A percentile compares a stretch with the other conserved stretches of the same genome.
Evolutionary conservation across 345 rosid species (phyloP).

Genomic region (Conringia planisiliqua): DNA sequence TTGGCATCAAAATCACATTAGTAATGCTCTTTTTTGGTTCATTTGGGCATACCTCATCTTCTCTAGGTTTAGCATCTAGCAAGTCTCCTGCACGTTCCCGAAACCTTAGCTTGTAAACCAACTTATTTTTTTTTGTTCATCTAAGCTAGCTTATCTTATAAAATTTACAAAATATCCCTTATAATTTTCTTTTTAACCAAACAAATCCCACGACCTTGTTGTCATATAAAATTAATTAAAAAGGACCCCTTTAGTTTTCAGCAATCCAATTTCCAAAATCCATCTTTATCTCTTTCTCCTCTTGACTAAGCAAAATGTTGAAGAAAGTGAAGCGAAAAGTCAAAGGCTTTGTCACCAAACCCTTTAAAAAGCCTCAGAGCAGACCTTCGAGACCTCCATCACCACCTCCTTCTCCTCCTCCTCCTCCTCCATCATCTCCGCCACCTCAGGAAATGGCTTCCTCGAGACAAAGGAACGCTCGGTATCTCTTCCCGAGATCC

Average conservation of each 20-base stretch:
- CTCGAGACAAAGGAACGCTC: constrained; percentile 27
- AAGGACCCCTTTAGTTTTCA: neutral
- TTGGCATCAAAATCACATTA: neutral
- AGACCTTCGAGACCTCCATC: constrained; percentile 22
- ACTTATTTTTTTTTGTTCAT: neutral
- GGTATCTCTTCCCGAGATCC: constrained; percentile 59
- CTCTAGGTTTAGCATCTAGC: constrained; percentile 22
- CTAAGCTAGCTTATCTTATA: neutral
- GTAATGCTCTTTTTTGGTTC: neutral
- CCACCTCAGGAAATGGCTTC: constrained; percentile 25
- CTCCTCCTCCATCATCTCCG: constrained; percentile 22
- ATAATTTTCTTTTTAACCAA: neutral
- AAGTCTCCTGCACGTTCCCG: constrained; percentile 19
- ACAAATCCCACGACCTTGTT: neutral
- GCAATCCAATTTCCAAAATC: neutral
- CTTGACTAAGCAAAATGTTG: constrained; percentile 36
- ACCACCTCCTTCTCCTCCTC: constrained; percentile 24
- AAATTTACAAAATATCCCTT: neutral
- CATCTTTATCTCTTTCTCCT: constrained; percentile 7
- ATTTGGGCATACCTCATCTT: neutral
- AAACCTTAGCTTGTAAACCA: constrained; percentile 20
- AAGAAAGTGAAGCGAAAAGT: constrained; percentile 31
- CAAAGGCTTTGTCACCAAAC: constrained; percentile 27
- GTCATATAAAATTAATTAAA: neutral
- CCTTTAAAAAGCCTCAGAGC: constrained; percentile 34